A percentile compares a stretch with the other conserved stretches of the same genome.
Evolutionary conservation across 2,329 filamentous ascomycete genomes (phyloP).

Genomic region (Mycosphaerella sp.): DNA sequence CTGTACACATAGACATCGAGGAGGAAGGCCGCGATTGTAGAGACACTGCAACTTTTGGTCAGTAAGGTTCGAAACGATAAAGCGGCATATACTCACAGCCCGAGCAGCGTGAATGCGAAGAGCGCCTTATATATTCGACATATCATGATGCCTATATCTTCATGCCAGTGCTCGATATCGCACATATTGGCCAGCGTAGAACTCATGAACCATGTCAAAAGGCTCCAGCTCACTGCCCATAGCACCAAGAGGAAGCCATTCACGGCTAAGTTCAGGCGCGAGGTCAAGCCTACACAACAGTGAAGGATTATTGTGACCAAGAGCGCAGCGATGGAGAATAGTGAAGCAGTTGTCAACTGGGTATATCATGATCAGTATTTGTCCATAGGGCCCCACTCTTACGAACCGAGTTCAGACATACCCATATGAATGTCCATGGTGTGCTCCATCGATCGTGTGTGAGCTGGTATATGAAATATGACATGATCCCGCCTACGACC

Average conservation of each 20-base stretch:
- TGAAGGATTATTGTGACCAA: conserved; percentile 47
- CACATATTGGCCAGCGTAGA: conserved; percentile 50
- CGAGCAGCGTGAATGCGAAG: conserved; percentile 51
- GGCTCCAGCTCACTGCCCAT: conserved; percentile 48
- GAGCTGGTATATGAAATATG: conserved; percentile 52
- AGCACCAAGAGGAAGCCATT: conserved; percentile 47
- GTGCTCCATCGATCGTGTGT: conserved; percentile 47
- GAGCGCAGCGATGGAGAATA: conserved; percentile 48
- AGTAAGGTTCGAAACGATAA: background rate
- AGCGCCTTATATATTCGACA: conserved; percentile 55
- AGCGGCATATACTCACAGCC: conserved; percentile 32
- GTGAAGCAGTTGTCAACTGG: conserved; percentile 48
- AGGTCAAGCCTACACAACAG: conserved; percentile 48
- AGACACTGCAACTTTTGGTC: conserved; percentile 30
- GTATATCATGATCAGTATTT: background rate
- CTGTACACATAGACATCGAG: conserved; percentile 49
- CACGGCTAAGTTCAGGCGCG: conserved; percentile 45
- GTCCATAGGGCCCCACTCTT: background rate
- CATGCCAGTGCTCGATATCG: conserved; percentile 43
- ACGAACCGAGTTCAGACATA: conserved; percentile 32
- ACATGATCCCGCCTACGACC: conserved; percentile 50
- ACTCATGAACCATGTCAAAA: conserved; percentile 51
- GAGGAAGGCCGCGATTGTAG: conserved; percentile 43
- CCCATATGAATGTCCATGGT: conserved; percentile 56
- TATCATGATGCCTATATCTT: conserved; percentile 49